Evolutionary conservation across 2,329 filamentous ascomycete genomes (phyloP), one percentile per base, ranked within the genome.

Genomic region (Colletotrichum tofieldiae): DNA sequence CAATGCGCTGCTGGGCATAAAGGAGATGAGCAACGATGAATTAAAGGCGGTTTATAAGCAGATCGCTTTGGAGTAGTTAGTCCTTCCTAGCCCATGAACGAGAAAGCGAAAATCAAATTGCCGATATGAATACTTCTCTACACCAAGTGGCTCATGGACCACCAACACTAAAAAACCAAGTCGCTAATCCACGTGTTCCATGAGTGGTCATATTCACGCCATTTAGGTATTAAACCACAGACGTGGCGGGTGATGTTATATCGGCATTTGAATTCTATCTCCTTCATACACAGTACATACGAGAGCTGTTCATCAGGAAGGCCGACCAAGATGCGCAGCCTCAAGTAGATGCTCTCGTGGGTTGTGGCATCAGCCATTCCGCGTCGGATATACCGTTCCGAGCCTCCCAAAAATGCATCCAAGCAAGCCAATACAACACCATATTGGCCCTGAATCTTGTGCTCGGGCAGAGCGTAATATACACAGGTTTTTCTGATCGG

Each of bases 221-320:
- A 14, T 39, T 3, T 2, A 9, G 32, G 12, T 7, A 12, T 4
- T 18, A 4, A 18, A n/a, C 11, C 18, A 29, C 9, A 37, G 1
- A n/a, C n/a, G 20, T 45, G 39, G 23, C 8, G 29, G 20, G 49
- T 32, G 61, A 64, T 64, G 54, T 55, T 52, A 55, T 72, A 61
- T 72, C 54, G 60, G 70, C 60, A 66, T 43, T 62, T 72, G 60
- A 69, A 72, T 65, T 67, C 71, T 68, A 62, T 74, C 71, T 73
- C 71, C 71, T 73, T 74, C 73, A 73, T 74, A 74, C 71, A 73
- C 61, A 74, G 45, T 74, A 74, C 73, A 74, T 68, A 60, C 60
- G 63, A 72, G 39, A 62, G 69, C 61, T 64, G 41, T 45, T 74
- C 59, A 67, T 64, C 69, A 69, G 32, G 64, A 47, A 32, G 41